Conservation (phyloP, 2,329 filamentous ascomycete species). For the Geosmithia morbida region DNA sequence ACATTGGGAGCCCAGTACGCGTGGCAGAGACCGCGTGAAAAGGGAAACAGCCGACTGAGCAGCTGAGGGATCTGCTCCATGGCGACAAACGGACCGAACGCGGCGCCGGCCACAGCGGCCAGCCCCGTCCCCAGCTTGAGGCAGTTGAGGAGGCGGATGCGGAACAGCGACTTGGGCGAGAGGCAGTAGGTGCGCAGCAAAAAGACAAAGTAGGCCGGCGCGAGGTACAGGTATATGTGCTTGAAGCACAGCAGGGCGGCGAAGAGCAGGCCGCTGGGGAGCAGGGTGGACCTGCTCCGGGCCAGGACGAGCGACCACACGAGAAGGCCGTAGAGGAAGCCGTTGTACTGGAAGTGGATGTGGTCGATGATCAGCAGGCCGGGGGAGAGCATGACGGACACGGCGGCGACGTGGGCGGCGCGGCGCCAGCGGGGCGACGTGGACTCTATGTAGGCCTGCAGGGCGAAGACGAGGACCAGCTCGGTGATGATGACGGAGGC, state of each 20-base stretch:
- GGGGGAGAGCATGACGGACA: conserved; percentile 83
- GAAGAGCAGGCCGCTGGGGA: conserved; percentile 71
- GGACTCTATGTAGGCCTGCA: conserved; percentile 68
- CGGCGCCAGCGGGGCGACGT: conserved; percentile 50
- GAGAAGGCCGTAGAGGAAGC: conserved; percentile 84
- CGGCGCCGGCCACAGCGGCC: conserved; percentile 54
- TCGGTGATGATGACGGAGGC: conserved; percentile 78
- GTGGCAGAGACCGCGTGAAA: conserved; percentile 85
- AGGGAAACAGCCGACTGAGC: conserved; percentile 76
- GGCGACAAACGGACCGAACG: conserved; percentile 77
- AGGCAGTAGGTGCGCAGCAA: conserved; percentile 84
- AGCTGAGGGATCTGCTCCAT: conserved; percentile 78
- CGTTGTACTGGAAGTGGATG: conserved; percentile 98
- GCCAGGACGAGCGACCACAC: conserved; percentile 77
- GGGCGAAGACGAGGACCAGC: conserved; percentile 66
- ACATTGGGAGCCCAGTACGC: conserved; percentile 97
- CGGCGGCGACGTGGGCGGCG: conserved; percentile 69
- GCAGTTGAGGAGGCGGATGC: conserved; percentile 63
- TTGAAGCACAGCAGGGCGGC: conserved; percentile 83
- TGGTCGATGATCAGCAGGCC: conserved; percentile 95
- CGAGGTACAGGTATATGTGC: conserved; percentile 95
- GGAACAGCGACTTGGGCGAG: conserved; percentile 59
- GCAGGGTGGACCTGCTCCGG: conserved; percentile 56
- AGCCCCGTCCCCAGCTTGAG: conserved; percentile 71
- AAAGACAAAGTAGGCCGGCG: conserved; percentile 90